A percentile compares a stretch with the other conserved stretches of the same genome.
Evolutionary conservation across 2,329 filamentous ascomycete genomes (phyloP).

Genomic region (Arthrinium phaeospermum): DNA sequence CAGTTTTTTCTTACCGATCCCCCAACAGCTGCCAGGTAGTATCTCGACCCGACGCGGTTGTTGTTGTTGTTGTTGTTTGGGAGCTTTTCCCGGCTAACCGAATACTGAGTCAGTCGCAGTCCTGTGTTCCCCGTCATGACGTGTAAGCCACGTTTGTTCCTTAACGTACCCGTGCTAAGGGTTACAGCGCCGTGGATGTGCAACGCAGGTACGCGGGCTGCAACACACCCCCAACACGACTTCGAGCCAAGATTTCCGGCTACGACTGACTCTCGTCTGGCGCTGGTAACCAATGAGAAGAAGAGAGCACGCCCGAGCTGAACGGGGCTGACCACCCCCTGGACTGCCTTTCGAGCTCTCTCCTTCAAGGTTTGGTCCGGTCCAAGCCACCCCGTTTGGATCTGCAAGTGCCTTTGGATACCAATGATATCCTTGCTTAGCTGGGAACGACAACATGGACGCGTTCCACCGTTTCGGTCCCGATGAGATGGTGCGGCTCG

Average conservation of each 20-base stretch:
- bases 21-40: neutral
- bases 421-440: neutral
- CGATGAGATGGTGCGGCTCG: neutral
- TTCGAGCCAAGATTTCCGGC: neutral
- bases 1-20: neutral
- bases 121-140: neutral
- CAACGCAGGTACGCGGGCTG: conserved; percentile 15
- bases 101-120: conserved; percentile 5
- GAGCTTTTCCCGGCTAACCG: conserved; percentile 1
- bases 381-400: conserved; percentile 9
- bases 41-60: neutral
- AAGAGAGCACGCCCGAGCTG: neutral
- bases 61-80: neutral
- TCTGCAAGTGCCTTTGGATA: neutral
- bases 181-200: conserved; percentile 14
- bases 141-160: neutral
- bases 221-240: neutral
- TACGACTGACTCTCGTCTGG: conserved; percentile 3
- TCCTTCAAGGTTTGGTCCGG: conserved; percentile 12
- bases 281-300: neutral
- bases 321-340: neutral
- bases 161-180: neutral
- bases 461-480: neutral
- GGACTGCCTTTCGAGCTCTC: neutral
- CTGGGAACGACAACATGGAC: neutral